phyloP scores from a whole-genome alignment of 2,329 filamentous ascomycete genomes.

The Alternaria longipes region DNA sequence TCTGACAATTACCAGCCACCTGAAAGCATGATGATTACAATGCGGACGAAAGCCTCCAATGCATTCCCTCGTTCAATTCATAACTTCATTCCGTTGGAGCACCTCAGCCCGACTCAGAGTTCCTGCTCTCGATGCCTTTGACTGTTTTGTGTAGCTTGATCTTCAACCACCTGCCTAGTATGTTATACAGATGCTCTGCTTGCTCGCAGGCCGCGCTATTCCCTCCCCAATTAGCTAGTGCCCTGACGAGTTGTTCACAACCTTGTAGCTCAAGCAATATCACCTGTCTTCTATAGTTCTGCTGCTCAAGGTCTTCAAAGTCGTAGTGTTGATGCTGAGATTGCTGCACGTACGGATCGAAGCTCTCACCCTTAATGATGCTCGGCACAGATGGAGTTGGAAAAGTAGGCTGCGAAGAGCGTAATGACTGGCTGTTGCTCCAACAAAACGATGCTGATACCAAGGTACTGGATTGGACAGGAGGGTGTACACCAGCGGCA shows the following conservation, averaged over 20 bases:
- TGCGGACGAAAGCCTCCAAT: not conserved
- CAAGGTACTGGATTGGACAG: slow-evolving; percentile 20
- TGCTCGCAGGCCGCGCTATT: slow-evolving; percentile 29
- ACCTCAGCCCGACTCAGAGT: not conserved
- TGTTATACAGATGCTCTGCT: slow-evolving; percentile 43
- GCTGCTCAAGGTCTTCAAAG: slow-evolving; percentile 41
- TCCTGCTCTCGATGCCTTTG: slow-evolving; percentile 31
- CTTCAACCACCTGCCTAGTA: slow-evolving; percentile 46
- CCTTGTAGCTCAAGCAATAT: slow-evolving; percentile 42
- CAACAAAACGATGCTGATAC: slow-evolving; percentile 11
- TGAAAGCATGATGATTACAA: not conserved
- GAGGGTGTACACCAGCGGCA: slow-evolving; percentile 35
- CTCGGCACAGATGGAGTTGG: slow-evolving; percentile 17
- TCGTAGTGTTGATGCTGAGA: slow-evolving; percentile 39
- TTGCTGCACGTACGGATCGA: slow-evolving; percentile 36
- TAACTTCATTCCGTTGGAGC: not conserved
- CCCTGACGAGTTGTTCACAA: slow-evolving; percentile 40
- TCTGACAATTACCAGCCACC: not conserved
- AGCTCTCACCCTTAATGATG: slow-evolving; percentile 22
- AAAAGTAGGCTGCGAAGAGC: slow-evolving; percentile 29
- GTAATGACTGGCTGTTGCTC: not conserved
- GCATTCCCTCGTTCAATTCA: not conserved
- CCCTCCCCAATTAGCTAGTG: slow-evolving; percentile 39
- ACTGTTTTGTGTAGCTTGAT: slow-evolving; percentile 42
- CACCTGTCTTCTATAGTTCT: slow-evolving; percentile 35